phyloP scores from a whole-genome alignment of 2,329 filamentous ascomycete species.

The Tympanopsis confertula region DNA sequence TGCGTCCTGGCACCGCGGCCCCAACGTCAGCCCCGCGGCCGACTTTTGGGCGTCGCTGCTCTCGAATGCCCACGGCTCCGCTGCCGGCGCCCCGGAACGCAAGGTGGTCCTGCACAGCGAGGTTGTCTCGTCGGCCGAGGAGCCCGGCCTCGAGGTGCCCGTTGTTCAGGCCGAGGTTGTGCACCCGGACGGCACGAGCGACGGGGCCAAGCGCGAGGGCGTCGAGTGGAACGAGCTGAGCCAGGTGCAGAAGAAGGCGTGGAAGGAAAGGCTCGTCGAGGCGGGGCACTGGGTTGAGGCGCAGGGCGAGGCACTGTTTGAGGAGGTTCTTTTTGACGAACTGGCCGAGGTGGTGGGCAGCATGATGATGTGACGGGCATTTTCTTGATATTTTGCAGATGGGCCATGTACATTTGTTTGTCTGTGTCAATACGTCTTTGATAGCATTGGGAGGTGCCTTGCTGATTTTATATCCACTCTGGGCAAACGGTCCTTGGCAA shows the following conservation, averaged over 20 bases:
- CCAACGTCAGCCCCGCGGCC: conserved; percentile 2
- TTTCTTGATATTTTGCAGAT: too few species aligned
- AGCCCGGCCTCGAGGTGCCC: not conserved
- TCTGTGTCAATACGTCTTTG: too few species aligned
- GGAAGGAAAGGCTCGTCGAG: conserved; percentile 14
- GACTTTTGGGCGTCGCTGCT: not conserved
- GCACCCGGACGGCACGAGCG: conserved; percentile 14
- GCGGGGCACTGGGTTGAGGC: conserved; percentile 17
- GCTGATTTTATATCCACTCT: too few species aligned
- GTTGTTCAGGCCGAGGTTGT: conserved; percentile 7
- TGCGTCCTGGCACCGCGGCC: conserved; percentile 7
- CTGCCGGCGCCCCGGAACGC: not conserved
- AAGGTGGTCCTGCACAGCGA: not conserved
- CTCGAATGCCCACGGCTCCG: not conserved
- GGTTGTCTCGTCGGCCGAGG: not conserved
- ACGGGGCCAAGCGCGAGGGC: conserved; percentile 9
- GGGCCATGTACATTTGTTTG: too few species aligned
- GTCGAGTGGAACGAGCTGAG: conserved; percentile 15
- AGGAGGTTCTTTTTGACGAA: conserved; percentile 17
- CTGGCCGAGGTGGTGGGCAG: conserved; percentile 10
- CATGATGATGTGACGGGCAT: not conserved
- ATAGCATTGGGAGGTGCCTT: too few species aligned
- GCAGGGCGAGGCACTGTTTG: conserved; percentile 13
- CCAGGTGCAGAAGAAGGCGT: conserved; percentile 11
- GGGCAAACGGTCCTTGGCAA: too few species aligned